Evolutionary conservation across 345 rosid genomes (phyloP).

Genomic region (Syzygium aqueum): DNA sequence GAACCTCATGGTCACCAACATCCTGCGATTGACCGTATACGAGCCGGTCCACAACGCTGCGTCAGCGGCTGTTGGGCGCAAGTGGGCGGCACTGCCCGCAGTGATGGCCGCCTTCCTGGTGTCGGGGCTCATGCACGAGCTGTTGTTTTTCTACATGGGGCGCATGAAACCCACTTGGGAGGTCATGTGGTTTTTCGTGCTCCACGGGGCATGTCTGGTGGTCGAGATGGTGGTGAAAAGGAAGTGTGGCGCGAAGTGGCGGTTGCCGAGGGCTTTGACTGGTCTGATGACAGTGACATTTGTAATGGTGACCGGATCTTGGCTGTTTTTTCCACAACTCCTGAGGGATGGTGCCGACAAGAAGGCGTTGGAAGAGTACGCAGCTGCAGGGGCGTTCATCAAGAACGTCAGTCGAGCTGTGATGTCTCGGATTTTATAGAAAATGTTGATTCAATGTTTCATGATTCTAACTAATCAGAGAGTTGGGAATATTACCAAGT

Average conservation of each 20-base stretch:
- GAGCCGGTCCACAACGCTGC: constrained; percentile 1
- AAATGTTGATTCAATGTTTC: neutral
- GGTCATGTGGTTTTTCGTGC: constrained; percentile 13
- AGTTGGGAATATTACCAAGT: neutral
- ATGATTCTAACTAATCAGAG: neutral
- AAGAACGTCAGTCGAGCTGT: neutral
- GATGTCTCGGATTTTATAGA: neutral
- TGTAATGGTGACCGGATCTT: constrained; percentile 12
- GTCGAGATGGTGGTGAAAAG: constrained; percentile 14
- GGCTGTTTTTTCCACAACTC: constrained; percentile 26
- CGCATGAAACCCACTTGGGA: constrained; percentile 17
- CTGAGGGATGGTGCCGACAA: constrained; percentile 10
- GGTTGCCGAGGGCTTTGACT: constrained; percentile 33
- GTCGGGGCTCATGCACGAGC: constrained; percentile 22
- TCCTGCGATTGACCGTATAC: constrained; percentile 16
- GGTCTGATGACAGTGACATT: constrained; percentile 24
- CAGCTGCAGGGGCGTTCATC: constrained; percentile 10
- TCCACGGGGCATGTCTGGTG: constrained; percentile 16
- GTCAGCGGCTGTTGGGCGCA: neutral
- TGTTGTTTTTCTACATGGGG: constrained; percentile 15
- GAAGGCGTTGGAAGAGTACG: constrained; percentile 27
- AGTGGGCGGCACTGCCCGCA: constrained; percentile 14
- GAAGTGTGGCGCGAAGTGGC: constrained; percentile 27
- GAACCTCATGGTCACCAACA: constrained; percentile 20
- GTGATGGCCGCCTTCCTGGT: constrained; percentile 12